Base-by-base conservation (phyloP, 345 rosid species). In the Heritiera littoralis region DNA sequence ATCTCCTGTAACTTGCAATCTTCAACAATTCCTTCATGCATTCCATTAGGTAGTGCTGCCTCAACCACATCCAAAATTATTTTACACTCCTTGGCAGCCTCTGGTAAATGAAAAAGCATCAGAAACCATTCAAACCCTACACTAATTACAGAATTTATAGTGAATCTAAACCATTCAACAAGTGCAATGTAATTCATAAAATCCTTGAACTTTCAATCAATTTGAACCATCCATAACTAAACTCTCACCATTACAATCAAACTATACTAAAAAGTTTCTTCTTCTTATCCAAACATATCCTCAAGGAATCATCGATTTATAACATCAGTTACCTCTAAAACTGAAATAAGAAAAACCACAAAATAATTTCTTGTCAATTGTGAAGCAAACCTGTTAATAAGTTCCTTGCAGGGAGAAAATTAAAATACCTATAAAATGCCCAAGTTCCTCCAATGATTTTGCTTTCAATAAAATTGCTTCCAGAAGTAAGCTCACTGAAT, bases 381-480 rank as follows among this genome's bases (percentile, higher is more conserved):
- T 54, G n/a, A 77, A 9, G 43, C n/a, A 56, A 67, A 28, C 45
- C 40, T 10, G 32, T 28, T 43, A 68, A n/a, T 40, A 35, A 56
- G 43, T 66, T 54, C 9, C 65, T 38, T 56, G 48, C 48, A 20
- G 46, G 60, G 45, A 54, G 23, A 59, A 58, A 66, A 2, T 5
- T 20, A 18, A 8, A 67, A 48, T 90, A 96, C 98, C 99, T 86
- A 71, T 80, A 79, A 72, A 87, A 70, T 66, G 88, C 5, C 88
- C 91, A 17, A 97, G 95, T 78, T 89, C 90, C 83, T 90, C 92
- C 2, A 94, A 78, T 23, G 99, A 94, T 86, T 85, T 93, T 48
- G 94, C 94, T 86, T 96, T 93, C 79, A 96, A 94, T n/a, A 94
- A 81, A 83, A 92, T 79, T 70, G 98, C 98, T 84, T 96, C 99